phyloP scores from a whole-genome alignment of 768 basidiomycete species.

The Rhizopogon vesiculosus region DNA sequence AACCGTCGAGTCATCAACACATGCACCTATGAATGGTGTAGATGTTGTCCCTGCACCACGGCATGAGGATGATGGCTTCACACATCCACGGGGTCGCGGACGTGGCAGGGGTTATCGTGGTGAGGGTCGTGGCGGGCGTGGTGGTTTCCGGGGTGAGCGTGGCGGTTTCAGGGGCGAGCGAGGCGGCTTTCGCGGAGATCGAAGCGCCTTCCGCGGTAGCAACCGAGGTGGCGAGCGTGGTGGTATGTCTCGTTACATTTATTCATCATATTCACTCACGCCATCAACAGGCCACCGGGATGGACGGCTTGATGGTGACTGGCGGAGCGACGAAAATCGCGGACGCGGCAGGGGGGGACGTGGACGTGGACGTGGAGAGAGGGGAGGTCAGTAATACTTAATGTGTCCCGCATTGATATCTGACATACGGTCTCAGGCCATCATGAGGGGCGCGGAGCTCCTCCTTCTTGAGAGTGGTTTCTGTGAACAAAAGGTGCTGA shows the following conservation, averaged over 20 bases:
- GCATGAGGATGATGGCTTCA: slow-evolving; percentile 63
- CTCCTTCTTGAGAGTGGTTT: slow-evolving; percentile 8
- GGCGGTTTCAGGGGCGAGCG: slow-evolving; percentile 9
- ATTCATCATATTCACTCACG: neutral
- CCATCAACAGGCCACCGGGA: slow-evolving; percentile 9
- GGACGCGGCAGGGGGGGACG: slow-evolving; percentile 39
- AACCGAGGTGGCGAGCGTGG: slow-evolving; percentile 31
- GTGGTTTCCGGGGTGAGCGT: slow-evolving; percentile 36
- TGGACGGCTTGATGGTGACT: slow-evolving; percentile 13
- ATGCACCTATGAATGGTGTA: slow-evolving; percentile 17
- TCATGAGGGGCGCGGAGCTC: slow-evolving; percentile 16
- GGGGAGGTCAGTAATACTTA: slow-evolving; percentile 13
- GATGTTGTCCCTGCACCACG: slow-evolving; percentile 17
- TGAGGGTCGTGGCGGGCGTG: slow-evolving; percentile 36
- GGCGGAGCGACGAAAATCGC: slow-evolving; percentile 37
- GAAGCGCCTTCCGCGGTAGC: slow-evolving; percentile 34
- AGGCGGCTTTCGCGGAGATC: slow-evolving; percentile 29
- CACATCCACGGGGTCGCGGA: slow-evolving; percentile 43
- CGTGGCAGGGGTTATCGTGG: slow-evolving; percentile 39
- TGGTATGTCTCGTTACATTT: neutral
- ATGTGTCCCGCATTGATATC: neutral
- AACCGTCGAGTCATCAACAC: slow-evolving; percentile 19
- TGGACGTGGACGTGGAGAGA: slow-evolving; percentile 40
- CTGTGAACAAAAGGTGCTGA: neutral
- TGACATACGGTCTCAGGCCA: slow-evolving; percentile 9